Conservation (phyloP, 495 filamentous ascomycete genomes). For the Neurospora sp. region DNA sequence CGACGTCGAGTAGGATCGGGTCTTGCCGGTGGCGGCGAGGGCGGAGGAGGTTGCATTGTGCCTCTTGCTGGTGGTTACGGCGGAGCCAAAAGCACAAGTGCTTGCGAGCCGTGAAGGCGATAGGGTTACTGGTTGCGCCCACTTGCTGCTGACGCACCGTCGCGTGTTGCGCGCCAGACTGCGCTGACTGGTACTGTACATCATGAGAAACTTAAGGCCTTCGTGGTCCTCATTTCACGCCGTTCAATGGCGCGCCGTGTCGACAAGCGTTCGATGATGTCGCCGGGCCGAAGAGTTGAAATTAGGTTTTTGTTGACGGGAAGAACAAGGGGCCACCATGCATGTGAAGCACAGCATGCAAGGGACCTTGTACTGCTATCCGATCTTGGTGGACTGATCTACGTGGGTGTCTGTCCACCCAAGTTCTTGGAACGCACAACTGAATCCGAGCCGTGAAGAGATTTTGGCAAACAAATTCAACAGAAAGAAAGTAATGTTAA, state of each 20-base stretch:
- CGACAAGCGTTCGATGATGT: not conserved
- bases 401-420: not conserved
- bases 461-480: not conserved
- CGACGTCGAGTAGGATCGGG: slow-evolving; percentile 5
- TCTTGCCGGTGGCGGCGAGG: not conserved
- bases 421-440: not conserved
- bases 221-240: not conserved
- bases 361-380: not conserved
- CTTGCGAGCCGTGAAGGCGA: not conserved
- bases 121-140: not conserved
- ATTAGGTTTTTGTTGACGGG: not conserved
- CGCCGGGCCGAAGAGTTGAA: not conserved
- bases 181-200: slow-evolving; percentile 15
- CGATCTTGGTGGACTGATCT: not conserved
- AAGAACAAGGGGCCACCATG: not conserved
- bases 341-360: not conserved
- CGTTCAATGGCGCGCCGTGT: not conserved
- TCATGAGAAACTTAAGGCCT: slow-evolving; percentile 2
- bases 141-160: not conserved
- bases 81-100: not conserved
- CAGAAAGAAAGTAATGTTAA: not conserved
- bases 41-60: not conserved
- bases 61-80: not conserved
- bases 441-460: not conserved
- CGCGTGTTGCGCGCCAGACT: slow-evolving; percentile 6